These are phyloP conservation scores for Rhodotorula graminis DNA, from an alignment of 768 basidiomycete genomes.

Conservation along the genomic window DNA sequence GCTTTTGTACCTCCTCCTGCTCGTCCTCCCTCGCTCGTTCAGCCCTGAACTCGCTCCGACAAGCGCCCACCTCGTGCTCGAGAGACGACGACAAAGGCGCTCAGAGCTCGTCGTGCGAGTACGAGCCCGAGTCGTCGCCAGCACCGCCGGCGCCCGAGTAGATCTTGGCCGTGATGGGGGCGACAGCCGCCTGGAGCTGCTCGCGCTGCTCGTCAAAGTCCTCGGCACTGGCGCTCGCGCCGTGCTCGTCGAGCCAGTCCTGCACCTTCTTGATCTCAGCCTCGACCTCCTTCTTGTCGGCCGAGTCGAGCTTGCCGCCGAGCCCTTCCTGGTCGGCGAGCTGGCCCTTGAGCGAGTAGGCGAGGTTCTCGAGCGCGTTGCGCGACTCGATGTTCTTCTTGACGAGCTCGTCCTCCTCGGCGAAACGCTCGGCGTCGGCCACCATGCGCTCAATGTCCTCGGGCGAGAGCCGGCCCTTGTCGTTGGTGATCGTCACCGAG, in stretches of 20 bases:
- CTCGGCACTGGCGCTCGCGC: conserved; percentile 68
- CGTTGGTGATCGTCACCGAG: conserved; percentile 90
- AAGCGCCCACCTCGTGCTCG: too few species aligned
- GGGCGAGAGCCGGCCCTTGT: conserved; percentile 80
- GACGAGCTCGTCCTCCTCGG: conserved; percentile 61
- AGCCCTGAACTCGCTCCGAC: too few species aligned
- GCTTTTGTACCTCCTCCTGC: too few species aligned
- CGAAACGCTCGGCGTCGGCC: conserved; percentile 82
- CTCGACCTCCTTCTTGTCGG: conserved; percentile 50
- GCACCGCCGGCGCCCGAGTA: conserved; percentile 51
- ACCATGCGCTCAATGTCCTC: conserved; percentile 95
- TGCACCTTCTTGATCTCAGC: conserved; percentile 77
- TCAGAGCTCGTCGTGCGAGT: conserved; percentile 59
- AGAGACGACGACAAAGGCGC: neutral
- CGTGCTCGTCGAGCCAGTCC: conserved; percentile 87
- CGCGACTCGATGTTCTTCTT: conserved; percentile 51
- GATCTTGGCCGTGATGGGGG: conserved; percentile 75
- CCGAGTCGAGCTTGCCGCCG: conserved; percentile 62
- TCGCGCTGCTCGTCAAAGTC: conserved; percentile 79
- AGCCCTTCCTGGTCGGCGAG: conserved; percentile 79
- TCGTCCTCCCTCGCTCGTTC: too few species aligned
- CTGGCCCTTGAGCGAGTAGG: conserved; percentile 78
- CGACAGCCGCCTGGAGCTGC: conserved; percentile 62
- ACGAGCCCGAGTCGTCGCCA: conserved; percentile 49
- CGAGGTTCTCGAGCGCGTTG: conserved; percentile 2